Conservation (phyloP, 2,329 filamentous ascomycete species). For the Xylaria sp. region DNA sequence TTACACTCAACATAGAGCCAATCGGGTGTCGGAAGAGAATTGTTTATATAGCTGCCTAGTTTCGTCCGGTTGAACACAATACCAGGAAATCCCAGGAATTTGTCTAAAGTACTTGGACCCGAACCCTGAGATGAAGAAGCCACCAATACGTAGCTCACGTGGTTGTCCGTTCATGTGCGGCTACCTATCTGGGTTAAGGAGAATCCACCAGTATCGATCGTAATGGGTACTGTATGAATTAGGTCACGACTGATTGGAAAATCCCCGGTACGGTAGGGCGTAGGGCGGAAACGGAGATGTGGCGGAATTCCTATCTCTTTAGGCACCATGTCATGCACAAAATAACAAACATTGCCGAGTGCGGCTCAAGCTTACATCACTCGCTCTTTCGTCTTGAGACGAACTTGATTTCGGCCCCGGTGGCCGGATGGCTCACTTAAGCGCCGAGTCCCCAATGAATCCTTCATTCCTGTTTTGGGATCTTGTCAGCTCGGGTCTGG, state of each 20-base stretch:
- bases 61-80: too few relatives aligned
- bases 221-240: not conserved
- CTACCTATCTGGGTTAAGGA: not conserved
- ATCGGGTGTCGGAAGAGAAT: not conserved
- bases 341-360: not conserved
- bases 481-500: not conserved
- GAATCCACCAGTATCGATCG: not conserved
- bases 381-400: too few relatives aligned
- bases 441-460: not conserved
- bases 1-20: not conserved
- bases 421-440: not conserved
- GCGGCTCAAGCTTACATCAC: not conserved
- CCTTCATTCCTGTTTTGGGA: not conserved
- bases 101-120: not conserved
- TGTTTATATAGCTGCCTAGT: not conserved
- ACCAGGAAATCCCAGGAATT: too few relatives aligned
- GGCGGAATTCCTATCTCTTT: not conserved
- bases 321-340: not conserved
- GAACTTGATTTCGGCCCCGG: not conserved
- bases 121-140: not conserved
- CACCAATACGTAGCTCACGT: not conserved
- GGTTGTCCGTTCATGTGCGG: not conserved
- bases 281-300: not conserved
- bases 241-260: not conserved
- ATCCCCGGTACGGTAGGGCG: not conserved